These are phyloP conservation scores for Rhinocladiella similis DNA, from an alignment of 2,329 filamentous ascomycete genomes.

Conservation along the genomic window DNA sequence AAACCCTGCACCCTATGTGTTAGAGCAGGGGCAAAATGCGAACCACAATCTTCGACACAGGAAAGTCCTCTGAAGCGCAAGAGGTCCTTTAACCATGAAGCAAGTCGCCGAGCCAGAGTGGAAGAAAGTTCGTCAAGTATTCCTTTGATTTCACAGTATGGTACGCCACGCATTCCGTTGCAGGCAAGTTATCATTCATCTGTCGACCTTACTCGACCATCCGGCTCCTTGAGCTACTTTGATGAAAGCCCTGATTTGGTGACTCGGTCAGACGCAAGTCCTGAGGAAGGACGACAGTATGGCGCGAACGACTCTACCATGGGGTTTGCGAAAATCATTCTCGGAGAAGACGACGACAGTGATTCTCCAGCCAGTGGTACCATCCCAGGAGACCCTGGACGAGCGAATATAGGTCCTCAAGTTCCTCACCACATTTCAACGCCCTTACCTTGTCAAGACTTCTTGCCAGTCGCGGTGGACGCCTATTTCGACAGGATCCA, in stretches of 20 bases:
- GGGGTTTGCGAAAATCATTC: conserved; percentile 13
- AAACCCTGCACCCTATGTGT: conserved; percentile 17
- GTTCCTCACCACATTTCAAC: conserved; percentile 6
- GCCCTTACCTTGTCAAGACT: not conserved
- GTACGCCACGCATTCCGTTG: not conserved
- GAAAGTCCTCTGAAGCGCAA: conserved; percentile 7
- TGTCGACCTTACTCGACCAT: not conserved
- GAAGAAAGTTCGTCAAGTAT: not conserved
- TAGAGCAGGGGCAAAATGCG: conserved; percentile 10
- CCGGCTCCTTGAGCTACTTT: not conserved
- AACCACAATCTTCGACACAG: conserved; percentile 2
- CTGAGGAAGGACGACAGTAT: conserved; percentile 12
- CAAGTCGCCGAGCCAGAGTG: not conserved
- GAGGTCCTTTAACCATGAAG: conserved; percentile 6
- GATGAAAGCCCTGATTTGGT: conserved; percentile 1
- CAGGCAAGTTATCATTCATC: not conserved
- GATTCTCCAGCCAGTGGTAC: conserved; percentile 6
- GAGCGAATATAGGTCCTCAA: not conserved
- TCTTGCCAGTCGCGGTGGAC: conserved; percentile 18
- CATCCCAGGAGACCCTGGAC: conserved; percentile 7
- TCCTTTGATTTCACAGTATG: not conserved
- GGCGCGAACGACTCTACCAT: conserved; percentile 15
- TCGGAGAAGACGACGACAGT: conserved; percentile 13
- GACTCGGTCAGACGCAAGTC: conserved; percentile 4
- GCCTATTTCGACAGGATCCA: conserved; percentile 29